Conservation (phyloP, 2,329 filamentous ascomycete species). For the Ophiostoma angusticollis region DNA sequence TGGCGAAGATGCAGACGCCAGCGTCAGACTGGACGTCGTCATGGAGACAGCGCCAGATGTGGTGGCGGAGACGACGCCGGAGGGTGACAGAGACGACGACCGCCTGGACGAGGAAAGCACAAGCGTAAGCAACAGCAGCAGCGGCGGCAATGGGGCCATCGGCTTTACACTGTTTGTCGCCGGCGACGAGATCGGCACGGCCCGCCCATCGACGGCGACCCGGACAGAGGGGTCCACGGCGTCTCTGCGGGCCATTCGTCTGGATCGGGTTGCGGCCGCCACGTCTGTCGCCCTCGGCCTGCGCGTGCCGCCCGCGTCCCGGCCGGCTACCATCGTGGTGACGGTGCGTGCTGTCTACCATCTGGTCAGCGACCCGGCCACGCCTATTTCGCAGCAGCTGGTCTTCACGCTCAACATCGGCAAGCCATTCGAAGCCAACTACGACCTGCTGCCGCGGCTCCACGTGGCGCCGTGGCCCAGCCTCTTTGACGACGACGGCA, state of each 20-base stretch:
- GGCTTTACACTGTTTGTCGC: conserved; percentile 26
- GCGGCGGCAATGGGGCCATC: conserved; percentile 22
- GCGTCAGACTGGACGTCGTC: conserved; percentile 55
- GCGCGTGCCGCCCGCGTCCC: conserved; percentile 35
- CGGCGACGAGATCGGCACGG: conserved; percentile 15
- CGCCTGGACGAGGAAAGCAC: background rate
- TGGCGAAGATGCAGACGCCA: conserved; percentile 67
- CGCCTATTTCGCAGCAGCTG: conserved; percentile 63
- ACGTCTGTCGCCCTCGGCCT: conserved; percentile 33
- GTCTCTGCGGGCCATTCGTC: conserved; percentile 27
- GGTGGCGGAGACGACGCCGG: conserved; percentile 43
- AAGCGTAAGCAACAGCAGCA: background rate
- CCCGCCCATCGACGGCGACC: conserved; percentile 10
- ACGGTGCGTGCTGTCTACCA: conserved; percentile 66
- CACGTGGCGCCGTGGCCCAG: conserved; percentile 75
- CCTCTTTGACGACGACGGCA: conserved; percentile 55
- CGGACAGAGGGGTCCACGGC: conserved; percentile 3
- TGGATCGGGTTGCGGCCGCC: conserved; percentile 36
- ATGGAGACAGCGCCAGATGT: conserved; percentile 39
- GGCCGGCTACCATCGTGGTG: conserved; percentile 49
- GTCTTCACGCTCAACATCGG: conserved; percentile 59
- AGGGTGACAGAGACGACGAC: background rate
- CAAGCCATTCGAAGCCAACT: conserved; percentile 82
- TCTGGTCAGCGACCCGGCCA: conserved; percentile 65
- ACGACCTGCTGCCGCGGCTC: conserved; percentile 69